Percentiles rank a stretch among this genome's conserved stretches.
These are phyloP conservation scores for Corymbia citriodora DNA, from an alignment of 441 rosid species.

Conservation along the genomic window DNA sequence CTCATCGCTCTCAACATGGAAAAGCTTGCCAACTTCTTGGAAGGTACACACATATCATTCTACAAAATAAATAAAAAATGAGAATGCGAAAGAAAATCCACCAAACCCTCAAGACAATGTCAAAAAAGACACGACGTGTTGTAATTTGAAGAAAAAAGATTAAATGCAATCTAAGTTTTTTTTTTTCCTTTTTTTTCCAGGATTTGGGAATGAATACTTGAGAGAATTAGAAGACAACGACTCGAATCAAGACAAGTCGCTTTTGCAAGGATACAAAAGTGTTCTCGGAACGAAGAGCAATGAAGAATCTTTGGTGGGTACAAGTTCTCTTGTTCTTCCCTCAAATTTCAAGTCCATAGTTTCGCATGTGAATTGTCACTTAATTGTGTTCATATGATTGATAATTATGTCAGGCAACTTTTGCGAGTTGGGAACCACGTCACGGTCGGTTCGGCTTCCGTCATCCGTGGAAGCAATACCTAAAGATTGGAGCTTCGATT, in stretches of 20 bases:
- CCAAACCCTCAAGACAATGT: not conserved
- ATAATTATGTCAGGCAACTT: conserved; percentile 39
- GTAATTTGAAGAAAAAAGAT: not conserved
- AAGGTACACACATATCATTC: conserved; percentile 31
- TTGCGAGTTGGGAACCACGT: conserved; percentile 75
- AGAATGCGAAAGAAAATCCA: not conserved
- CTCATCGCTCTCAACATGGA: conserved; percentile 47
- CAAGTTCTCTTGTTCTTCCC: not conserved
- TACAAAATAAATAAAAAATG: not conserved
- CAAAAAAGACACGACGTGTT: not conserved
- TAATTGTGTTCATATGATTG: not conserved
- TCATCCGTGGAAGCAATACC: conserved; percentile 73
- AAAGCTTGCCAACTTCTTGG: conserved; percentile 50
- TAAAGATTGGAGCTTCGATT: conserved; percentile 32
- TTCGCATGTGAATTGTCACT: not conserved
- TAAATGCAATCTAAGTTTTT: not conserved
- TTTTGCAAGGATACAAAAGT: conserved; percentile 38
- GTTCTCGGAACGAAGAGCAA: conserved; percentile 50
- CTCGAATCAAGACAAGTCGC: conserved; percentile 18
- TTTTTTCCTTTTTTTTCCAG: conserved; percentile 14
- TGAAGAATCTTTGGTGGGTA: conserved; percentile 64
- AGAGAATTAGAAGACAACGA: conserved; percentile 15
- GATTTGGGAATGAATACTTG: conserved; percentile 57
- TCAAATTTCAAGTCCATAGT: not conserved
- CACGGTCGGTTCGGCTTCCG: conserved; percentile 60